phyloP scores from a whole-genome alignment of 1,284 basidiomycete genomes.

The Rhodotorula sp. region DNA sequence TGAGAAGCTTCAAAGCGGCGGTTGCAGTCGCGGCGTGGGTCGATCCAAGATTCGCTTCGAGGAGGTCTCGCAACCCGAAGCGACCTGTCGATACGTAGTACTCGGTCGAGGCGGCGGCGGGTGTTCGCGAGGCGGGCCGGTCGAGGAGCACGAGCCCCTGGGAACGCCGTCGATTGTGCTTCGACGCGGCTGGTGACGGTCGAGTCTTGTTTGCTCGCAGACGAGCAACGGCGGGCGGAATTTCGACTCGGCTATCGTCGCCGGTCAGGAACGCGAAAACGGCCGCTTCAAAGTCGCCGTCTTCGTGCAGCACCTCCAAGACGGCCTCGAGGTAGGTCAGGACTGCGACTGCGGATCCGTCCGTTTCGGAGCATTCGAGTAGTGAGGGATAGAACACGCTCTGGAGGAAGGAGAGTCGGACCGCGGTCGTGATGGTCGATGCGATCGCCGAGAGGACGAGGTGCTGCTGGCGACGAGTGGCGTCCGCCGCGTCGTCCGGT shows the following conservation, averaged over 20 bases:
- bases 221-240: background rate
- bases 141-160: slow-evolving; percentile 80
- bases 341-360: slow-evolving; percentile 92
- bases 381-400: slow-evolving; percentile 85
- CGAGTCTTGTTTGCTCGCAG: background rate
- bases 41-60: slow-evolving; percentile 73
- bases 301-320: slow-evolving; percentile 70
- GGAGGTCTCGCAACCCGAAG: slow-evolving; percentile 83
- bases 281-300: slow-evolving; percentile 63
- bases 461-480: slow-evolving; percentile 17
- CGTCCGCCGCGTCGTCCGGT: background rate
- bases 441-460: slow-evolving; percentile 30
- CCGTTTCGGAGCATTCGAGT: slow-evolving; percentile 83
- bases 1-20: slow-evolving; percentile 73
- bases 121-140: slow-evolving; percentile 55
- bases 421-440: slow-evolving; percentile 21
- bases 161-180: slow-evolving; percentile 64
- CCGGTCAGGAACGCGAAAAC: slow-evolving; percentile 74
- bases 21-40: slow-evolving; percentile 62
- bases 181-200: slow-evolving; percentile 1
- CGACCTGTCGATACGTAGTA: slow-evolving; percentile 82
- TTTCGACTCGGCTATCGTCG: slow-evolving; percentile 63
- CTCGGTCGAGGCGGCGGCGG: slow-evolving; percentile 55
- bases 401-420: slow-evolving; percentile 50
- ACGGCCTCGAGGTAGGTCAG: slow-evolving; percentile 92